Conservation (phyloP, 75 land plant genomes). For the Gnetum montanum region DNA sequence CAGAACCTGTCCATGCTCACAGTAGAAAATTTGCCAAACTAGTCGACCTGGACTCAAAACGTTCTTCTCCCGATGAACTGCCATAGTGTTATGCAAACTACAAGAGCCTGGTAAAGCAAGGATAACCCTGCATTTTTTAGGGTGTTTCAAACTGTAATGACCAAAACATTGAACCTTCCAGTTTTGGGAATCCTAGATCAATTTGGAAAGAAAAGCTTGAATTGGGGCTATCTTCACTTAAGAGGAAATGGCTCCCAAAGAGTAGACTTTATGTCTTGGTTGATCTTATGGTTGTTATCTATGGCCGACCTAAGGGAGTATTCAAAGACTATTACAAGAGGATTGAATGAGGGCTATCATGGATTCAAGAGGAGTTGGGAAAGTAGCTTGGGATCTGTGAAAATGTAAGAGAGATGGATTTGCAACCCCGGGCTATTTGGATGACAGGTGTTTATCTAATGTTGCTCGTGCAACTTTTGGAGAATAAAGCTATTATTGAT, state of each 20-base stretch:
- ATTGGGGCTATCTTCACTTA: slow-evolving; percentile 75
- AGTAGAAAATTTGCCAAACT: no score
- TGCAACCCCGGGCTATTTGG: slow-evolving; percentile 83
- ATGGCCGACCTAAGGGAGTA: slow-evolving; percentile 80
- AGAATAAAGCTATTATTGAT: slow-evolving; percentile 83
- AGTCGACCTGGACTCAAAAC: no score
- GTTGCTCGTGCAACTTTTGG: slow-evolving; percentile 82
- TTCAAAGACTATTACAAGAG: slow-evolving; percentile 72
- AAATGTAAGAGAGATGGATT: slow-evolving; percentile 53
- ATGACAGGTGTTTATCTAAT: slow-evolving; percentile 87
- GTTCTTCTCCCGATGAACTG: no score
- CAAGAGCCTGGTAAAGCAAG: no score
- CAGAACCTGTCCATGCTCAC: no score
- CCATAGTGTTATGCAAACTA: no score
- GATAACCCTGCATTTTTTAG: no score
- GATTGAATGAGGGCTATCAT: slow-evolving; percentile 52
- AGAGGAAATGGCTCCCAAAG: slow-evolving; percentile 95
- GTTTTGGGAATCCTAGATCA: slow-evolving; percentile 23
- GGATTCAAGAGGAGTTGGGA: slow-evolving; percentile 60
- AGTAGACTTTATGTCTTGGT: slow-evolving; percentile 74
- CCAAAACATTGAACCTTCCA: slow-evolving; percentile 24
- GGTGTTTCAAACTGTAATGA: no score
- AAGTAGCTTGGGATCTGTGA: slow-evolving; percentile 78
- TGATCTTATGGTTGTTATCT: slow-evolving; percentile 72
- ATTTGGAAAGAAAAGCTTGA: slow-evolving; percentile 33